phyloP scores from a whole-genome alignment of 1,284 basidiomycete genomes.

The Pseudozyma tsukubaensis region DNA sequence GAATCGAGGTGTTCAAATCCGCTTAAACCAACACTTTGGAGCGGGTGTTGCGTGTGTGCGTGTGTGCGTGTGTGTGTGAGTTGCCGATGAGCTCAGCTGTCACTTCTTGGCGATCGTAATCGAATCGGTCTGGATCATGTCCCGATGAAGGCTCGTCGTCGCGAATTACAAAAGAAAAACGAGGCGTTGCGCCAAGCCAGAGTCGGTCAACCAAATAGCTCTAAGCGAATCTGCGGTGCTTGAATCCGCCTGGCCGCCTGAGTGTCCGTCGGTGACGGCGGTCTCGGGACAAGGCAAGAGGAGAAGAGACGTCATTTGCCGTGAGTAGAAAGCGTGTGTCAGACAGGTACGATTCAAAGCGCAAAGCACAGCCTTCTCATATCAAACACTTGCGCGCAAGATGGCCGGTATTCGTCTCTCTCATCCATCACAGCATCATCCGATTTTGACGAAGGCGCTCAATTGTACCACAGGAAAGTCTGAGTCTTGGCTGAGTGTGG shows the following conservation, averaged over 20 bases:
- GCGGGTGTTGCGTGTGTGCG: neutral
- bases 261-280: neutral
- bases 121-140: neutral
- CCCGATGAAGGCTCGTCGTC: no score
- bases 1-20: no score
- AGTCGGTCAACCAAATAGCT: no score
- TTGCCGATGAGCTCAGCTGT: constrained; percentile 10
- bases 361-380: neutral
- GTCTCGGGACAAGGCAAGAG: neutral
- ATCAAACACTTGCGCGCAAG: neutral
- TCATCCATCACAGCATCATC: no score
- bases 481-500: no score
- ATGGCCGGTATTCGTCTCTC: no score
- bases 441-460: no score
- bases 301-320: neutral
- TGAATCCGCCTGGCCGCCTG: neutral
- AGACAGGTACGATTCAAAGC: neutral
- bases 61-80: neutral
- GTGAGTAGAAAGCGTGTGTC: neutral
- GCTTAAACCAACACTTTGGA: neutral
- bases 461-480: no score
- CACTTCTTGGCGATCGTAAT: neutral
- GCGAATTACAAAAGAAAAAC: neutral
- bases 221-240: no score
- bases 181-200: neutral